Percentiles rank a stretch among this genome's conserved stretches.
Conservation (phyloP, 768 basidiomycete genomes). For the Xerocomus spinulosus region DNA sequence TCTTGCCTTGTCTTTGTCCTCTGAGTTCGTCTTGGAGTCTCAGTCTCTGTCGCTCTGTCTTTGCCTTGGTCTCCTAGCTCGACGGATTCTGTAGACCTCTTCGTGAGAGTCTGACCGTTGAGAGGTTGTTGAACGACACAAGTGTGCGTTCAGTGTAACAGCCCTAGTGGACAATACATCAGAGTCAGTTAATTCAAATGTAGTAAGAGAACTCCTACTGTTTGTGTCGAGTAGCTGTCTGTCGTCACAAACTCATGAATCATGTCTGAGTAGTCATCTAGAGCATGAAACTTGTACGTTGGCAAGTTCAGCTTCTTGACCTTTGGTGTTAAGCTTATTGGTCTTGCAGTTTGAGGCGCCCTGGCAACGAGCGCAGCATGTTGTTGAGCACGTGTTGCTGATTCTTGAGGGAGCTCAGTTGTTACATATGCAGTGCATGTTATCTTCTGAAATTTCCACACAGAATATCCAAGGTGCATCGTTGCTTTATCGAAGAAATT, state of each 20-base stretch:
- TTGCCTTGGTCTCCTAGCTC: too few relatives aligned
- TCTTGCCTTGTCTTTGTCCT: too few relatives aligned
- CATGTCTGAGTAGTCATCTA: conserved; percentile 9
- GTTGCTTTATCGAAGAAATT: conserved; percentile 16
- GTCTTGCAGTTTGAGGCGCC: not conserved
- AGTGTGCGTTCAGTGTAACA: too few relatives aligned
- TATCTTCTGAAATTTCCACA: conserved; percentile 17
- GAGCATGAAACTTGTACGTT: conserved; percentile 16
- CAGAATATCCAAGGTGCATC: conserved; percentile 7
- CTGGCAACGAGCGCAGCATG: not conserved
- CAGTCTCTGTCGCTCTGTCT: too few relatives aligned
- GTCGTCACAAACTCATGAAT: conserved; percentile 27
- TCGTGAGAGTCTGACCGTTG: too few relatives aligned
- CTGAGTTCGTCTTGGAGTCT: too few relatives aligned
- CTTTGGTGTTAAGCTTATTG: not conserved
- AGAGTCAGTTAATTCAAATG: too few relatives aligned
- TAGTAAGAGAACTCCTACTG: conserved; percentile 25
- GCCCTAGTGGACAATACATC: too few relatives aligned
- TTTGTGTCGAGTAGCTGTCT: conserved; percentile 35
- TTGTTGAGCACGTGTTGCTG: not conserved
- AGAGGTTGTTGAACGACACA: too few relatives aligned
- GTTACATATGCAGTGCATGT: not conserved
- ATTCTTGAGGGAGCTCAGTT: not conserved
- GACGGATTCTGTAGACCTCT: too few relatives aligned
- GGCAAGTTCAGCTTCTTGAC: conserved; percentile 8